Conservation (phyloP, 495 filamentous ascomycete genomes). For the Penicillium daleae region DNA sequence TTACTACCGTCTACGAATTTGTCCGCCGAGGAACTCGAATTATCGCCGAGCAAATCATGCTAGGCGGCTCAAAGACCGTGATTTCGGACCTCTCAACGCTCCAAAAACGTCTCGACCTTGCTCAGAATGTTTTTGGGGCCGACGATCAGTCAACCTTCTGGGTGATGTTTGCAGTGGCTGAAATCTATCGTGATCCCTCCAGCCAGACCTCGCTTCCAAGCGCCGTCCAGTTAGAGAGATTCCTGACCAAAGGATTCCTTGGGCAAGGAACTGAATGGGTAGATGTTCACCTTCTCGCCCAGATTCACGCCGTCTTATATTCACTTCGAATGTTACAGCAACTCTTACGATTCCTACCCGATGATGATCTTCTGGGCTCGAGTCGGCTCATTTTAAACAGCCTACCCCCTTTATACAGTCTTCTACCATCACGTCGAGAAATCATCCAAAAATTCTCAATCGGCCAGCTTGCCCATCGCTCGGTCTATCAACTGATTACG, state of each 20-base stretch:
- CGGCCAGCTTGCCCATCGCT: slow-evolving; percentile 8
- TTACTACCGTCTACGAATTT: slow-evolving; percentile 47
- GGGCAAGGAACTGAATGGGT: slow-evolving; percentile 52
- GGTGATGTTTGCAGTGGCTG: slow-evolving; percentile 41
- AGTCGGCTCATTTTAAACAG: slow-evolving; percentile 20
- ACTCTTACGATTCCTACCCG: slow-evolving; percentile 39
- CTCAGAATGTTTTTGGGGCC: slow-evolving; percentile 18
- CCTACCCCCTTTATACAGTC: slow-evolving; percentile 40
- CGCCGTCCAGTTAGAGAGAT: slow-evolving; percentile 24
- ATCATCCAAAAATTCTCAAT: slow-evolving; percentile 21
- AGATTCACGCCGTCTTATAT: slow-evolving; percentile 65
- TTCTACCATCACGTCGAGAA: slow-evolving; percentile 33
- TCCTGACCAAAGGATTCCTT: slow-evolving; percentile 33
- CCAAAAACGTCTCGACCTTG: slow-evolving; percentile 22
- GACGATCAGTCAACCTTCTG: slow-evolving; percentile 30
- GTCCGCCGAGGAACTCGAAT: slow-evolving; percentile 49
- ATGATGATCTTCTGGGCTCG: slow-evolving; percentile 7
- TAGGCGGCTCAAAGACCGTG: slow-evolving; percentile 25
- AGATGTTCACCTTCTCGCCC: slow-evolving; percentile 64
- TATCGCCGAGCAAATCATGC: slow-evolving; percentile 30
- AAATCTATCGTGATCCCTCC: slow-evolving; percentile 27
- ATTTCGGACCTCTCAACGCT: slow-evolving; percentile 20
- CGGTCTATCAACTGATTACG: slow-evolving; percentile 23
- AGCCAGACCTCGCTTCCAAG: slow-evolving; percentile 16
- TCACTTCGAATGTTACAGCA: slow-evolving; percentile 69